phyloP scores from a whole-genome alignment of 1,139 yeast genomes.

The Saccharomyces uvarum region DNA sequence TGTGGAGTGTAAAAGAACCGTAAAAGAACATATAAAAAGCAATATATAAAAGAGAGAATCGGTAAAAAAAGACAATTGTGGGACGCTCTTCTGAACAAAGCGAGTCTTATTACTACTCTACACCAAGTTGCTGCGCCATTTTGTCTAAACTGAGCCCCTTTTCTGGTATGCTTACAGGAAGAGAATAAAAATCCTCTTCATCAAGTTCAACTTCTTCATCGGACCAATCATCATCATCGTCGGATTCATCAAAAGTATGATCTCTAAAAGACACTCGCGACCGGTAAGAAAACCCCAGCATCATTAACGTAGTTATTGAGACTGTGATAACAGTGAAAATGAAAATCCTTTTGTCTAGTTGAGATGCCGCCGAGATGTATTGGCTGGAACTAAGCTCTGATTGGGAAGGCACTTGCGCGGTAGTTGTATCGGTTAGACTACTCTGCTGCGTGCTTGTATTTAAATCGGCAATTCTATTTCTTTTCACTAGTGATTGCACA shows the following conservation, averaged over 20 bases:
- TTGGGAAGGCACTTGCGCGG: background rate
- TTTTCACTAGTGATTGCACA: background rate
- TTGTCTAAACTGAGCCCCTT: conserved; percentile 2
- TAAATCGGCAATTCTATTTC: background rate
- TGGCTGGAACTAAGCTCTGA: background rate
- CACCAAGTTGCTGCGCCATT: conserved; percentile 3
- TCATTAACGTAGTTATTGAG: conserved; percentile 6
- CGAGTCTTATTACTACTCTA: background rate
- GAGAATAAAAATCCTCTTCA: conserved; percentile 3
- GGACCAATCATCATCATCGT: conserved; percentile 4
- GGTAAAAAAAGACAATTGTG: background rate
- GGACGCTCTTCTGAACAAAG: no score
- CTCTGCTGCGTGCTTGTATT: background rate
- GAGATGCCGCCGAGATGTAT: conserved; percentile 9
- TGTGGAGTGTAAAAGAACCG: background rate
- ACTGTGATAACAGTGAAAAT: conserved; percentile 8
- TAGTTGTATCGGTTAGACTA: background rate
- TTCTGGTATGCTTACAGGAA: conserved; percentile 3
- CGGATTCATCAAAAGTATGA: background rate
- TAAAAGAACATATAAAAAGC: background rate
- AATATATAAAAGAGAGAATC: background rate
- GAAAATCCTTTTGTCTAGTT: conserved; percentile 7
- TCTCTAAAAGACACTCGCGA: background rate
- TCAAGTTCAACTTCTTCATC: conserved; percentile 6
- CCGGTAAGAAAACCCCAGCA: conserved; percentile 7